phyloP scores from a whole-genome alignment of 2,329 filamentous ascomycete species.

The Hymenoscyphus repandus region DNA sequence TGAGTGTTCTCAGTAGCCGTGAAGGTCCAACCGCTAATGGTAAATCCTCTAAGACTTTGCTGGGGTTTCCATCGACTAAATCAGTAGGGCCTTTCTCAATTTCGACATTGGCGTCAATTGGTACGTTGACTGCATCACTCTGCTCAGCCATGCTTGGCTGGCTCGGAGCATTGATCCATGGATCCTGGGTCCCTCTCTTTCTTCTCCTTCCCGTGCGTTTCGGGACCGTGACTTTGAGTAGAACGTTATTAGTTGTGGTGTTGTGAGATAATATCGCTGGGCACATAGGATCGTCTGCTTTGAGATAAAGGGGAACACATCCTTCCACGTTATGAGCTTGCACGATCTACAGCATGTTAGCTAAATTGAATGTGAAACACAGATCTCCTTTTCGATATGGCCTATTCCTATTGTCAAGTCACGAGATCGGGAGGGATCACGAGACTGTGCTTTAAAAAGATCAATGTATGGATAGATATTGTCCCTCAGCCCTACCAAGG shows the following conservation, averaged over 20 bases:
- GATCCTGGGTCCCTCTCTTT: slow-evolving; percentile 68
- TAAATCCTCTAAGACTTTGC: slow-evolving; percentile 17
- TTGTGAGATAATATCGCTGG: slow-evolving; percentile 74
- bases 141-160: background rate
- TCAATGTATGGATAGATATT: slow-evolving; percentile 16
- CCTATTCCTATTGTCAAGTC: background rate
- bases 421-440: slow-evolving; percentile 6
- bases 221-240: slow-evolving; percentile 82
- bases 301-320: slow-evolving; percentile 65
- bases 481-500: background rate
- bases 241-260: slow-evolving; percentile 71
- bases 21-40: slow-evolving; percentile 48
- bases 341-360: slow-evolving; percentile 35
- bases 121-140: slow-evolving; percentile 4
- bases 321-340: slow-evolving; percentile 40
- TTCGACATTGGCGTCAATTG: background rate
- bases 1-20: slow-evolving; percentile 56
- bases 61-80: slow-evolving; percentile 33
- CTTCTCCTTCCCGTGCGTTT: slow-evolving; percentile 81
- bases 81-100: background rate
- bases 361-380: background rate
- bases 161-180: slow-evolving; percentile 44
- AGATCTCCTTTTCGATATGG: background rate
- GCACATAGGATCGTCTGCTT: slow-evolving; percentile 73
- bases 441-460: slow-evolving; percentile 11